A percentile compares a stretch with the other conserved stretches of the same genome.
Conservation (phyloP, 805 yeast genomes). For the Starmerella cellae region DNA sequence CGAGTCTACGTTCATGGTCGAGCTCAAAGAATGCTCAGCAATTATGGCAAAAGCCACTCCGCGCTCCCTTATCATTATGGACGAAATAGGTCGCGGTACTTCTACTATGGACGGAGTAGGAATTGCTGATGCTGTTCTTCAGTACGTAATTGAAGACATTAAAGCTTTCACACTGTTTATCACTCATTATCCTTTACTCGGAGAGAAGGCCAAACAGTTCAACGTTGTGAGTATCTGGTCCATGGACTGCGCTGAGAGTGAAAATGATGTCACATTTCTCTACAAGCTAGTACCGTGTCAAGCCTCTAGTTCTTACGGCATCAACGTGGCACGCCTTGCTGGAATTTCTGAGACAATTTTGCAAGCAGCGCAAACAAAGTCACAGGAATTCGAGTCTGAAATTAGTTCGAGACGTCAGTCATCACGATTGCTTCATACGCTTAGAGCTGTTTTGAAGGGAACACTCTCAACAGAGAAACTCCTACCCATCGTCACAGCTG, state of each 20-base stretch:
- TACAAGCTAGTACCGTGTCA: slow-evolving; percentile 40
- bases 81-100: slow-evolving; percentile 68
- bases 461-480: no score
- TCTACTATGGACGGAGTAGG: slow-evolving; percentile 70
- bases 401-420: background rate
- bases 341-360: slow-evolving; percentile 31
- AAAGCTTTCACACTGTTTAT: slow-evolving; percentile 58
- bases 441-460: background rate
- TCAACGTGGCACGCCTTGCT: slow-evolving; percentile 74
- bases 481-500: no score
- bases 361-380: slow-evolving; percentile 20
- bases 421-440: background rate
- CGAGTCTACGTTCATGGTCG: slow-evolving; percentile 74
- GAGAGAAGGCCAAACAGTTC: slow-evolving; percentile 34
- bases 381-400: slow-evolving; percentile 20
- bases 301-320: slow-evolving; percentile 59
- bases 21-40: slow-evolving; percentile 50
- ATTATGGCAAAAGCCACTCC: slow-evolving; percentile 40
- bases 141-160: slow-evolving; percentile 36
- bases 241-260: slow-evolving; percentile 48
- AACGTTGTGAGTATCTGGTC: slow-evolving; percentile 44
- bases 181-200: slow-evolving; percentile 68
- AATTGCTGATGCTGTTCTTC: slow-evolving; percentile 60
- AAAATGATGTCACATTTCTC: slow-evolving; percentile 35
- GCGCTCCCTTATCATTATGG: slow-evolving; percentile 50